These are phyloP conservation scores for Lactifluus subvellereus DNA, from an alignment of 768 basidiomycete species.

Conservation along the genomic window DNA sequence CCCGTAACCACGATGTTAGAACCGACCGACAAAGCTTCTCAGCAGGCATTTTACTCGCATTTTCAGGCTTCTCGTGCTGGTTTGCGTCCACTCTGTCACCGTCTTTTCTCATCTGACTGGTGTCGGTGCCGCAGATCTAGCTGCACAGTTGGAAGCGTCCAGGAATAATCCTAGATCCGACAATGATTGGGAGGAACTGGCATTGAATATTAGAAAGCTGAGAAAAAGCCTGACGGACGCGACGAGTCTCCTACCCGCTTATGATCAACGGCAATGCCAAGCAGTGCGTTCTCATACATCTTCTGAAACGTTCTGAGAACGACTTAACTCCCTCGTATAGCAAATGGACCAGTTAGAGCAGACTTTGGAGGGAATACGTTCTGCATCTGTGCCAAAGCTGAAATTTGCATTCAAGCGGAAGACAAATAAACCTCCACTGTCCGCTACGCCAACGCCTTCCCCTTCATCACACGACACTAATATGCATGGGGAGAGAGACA, in stretches of 20 bases:
- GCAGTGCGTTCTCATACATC: slow-evolving; percentile 39
- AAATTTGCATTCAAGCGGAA: slow-evolving; percentile 68
- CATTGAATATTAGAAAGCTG: slow-evolving; percentile 42
- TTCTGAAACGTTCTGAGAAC: background rate
- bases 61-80: slow-evolving; percentile 49
- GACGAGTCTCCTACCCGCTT: slow-evolving; percentile 56
- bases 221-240: slow-evolving; percentile 61
- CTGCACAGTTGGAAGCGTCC: slow-evolving; percentile 40
- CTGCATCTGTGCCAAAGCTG: slow-evolving; percentile 41
- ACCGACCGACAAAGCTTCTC: slow-evolving; percentile 37
- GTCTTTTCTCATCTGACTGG: background rate
- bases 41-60: slow-evolving; percentile 43
- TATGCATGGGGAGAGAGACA: slow-evolving; percentile 15
- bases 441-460: background rate
- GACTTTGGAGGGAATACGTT: slow-evolving; percentile 46
- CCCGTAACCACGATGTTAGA: slow-evolving; percentile 28
- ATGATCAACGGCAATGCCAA: slow-evolving; percentile 71
- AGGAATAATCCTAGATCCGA: slow-evolving; percentile 32
- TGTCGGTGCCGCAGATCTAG: slow-evolving; percentile 38
- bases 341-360: slow-evolving; percentile 61
- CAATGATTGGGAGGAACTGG: slow-evolving; percentile 2
- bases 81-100: slow-evolving; percentile 32
- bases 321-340: slow-evolving; percentile 33
- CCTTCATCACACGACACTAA: background rate
- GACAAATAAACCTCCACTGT: slow-evolving; percentile 24